These are phyloP conservation scores for Galerina sulciceps DNA, from an alignment of 768 basidiomycete genomes.

Conservation along the genomic window DNA sequence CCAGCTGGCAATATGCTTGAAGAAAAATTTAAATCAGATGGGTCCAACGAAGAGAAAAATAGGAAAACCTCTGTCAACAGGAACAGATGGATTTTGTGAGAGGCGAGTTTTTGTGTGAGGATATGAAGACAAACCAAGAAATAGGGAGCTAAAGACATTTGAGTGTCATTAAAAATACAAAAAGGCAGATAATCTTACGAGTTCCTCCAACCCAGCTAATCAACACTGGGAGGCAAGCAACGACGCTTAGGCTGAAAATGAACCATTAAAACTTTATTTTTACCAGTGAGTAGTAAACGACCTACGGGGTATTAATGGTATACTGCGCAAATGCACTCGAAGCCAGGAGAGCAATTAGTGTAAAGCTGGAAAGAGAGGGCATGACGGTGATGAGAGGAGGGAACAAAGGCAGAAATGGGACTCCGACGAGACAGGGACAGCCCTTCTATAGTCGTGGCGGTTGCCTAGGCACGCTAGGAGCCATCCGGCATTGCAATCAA, in stretches of 20 bases:
- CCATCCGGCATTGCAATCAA: slow-evolving; percentile 4
- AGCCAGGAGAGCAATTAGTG: slow-evolving; percentile 19
- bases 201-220: slow-evolving; percentile 30
- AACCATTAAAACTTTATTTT: background rate
- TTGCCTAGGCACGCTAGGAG: slow-evolving; percentile 11
- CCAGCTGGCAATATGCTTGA: slow-evolving; percentile 27
- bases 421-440: background rate
- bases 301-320: slow-evolving; percentile 30
- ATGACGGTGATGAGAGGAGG: slow-evolving; percentile 16
- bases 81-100: background rate
- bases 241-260: slow-evolving; percentile 22
- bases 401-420: background rate
- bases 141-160: slow-evolving; percentile 24
- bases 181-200: slow-evolving; percentile 14
- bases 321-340: slow-evolving; percentile 27
- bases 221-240: slow-evolving; percentile 28
- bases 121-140: slow-evolving; percentile 28
- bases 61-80: slow-evolving; percentile 15
- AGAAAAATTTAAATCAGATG: background rate
- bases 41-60: background rate
- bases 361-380: slow-evolving; percentile 26
- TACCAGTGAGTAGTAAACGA: background rate
- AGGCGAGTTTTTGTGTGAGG: background rate
- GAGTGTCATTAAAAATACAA: background rate
- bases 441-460: slow-evolving; percentile 7